A percentile compares a stretch with the other conserved stretches of the same genome.
Conservation (phyloP, 2,329 filamentous ascomycete genomes). For the Aspergillus sp. region DNA sequence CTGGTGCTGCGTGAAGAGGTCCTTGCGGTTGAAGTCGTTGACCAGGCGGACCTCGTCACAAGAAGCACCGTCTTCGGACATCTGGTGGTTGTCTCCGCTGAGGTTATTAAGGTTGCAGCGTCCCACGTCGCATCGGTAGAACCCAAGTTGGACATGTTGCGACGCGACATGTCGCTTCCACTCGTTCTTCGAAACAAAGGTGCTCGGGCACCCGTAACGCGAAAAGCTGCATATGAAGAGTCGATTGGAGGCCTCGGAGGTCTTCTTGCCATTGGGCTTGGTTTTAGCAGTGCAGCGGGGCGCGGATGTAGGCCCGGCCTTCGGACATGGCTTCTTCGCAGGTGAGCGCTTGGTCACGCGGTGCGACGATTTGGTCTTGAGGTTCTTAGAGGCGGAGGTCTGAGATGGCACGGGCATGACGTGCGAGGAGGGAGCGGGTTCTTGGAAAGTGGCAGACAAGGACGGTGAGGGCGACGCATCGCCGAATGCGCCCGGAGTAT, state of each 20-base stretch:
- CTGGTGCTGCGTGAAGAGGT: constrained; percentile 85
- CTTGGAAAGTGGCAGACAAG: background rate
- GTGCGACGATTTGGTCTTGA: background rate
- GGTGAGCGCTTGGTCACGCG: background rate
- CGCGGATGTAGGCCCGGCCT: constrained; percentile 7
- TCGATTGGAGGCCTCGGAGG: background rate
- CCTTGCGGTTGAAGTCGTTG: constrained; percentile 85
- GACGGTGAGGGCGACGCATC: background rate
- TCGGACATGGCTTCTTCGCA: constrained; percentile 5
- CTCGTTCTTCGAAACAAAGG: constrained; percentile 83
- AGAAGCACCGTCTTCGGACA: constrained; percentile 17
- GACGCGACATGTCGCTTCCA: constrained; percentile 88
- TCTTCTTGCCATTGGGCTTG: constrained; percentile 3
- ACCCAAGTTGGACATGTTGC: constrained; percentile 73
- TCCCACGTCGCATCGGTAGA: constrained; percentile 74
- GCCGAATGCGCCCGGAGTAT: background rate
- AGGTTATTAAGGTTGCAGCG: constrained; percentile 42
- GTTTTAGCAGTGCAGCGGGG: constrained; percentile 8
- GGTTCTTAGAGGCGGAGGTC: background rate
- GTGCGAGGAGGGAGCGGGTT: background rate
- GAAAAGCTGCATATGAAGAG: constrained; percentile 74
- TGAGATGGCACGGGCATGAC: background rate
- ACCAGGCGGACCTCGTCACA: constrained; percentile 33
- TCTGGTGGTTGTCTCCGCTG: constrained; percentile 4
- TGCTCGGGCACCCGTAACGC: constrained; percentile 70